Evolutionary conservation across 2,329 filamentous ascomycete species (phyloP).

Genomic region (Pezicula radicicola): DNA sequence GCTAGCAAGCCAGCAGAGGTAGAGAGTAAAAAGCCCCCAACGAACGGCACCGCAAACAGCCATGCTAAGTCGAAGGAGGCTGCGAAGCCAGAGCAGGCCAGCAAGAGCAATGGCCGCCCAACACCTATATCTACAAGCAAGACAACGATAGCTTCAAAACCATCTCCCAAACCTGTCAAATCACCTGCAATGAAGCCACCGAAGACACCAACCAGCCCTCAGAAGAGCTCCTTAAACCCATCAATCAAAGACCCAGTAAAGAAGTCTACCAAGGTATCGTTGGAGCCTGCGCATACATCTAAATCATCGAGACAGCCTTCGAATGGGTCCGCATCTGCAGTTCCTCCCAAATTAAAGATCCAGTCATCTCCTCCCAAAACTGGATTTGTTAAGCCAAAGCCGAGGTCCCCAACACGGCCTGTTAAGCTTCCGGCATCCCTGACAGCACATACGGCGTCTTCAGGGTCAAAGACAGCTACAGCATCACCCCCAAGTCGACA

Average conservation of each 20-base stretch:
- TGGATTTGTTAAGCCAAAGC: slow-evolving; percentile 54
- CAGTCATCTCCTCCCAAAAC: slow-evolving; percentile 24
- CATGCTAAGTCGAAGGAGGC: slow-evolving; percentile 5
- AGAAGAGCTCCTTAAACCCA: slow-evolving; percentile 19
- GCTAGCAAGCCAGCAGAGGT: slow-evolving; percentile 5
- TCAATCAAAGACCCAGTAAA: slow-evolving; percentile 23
- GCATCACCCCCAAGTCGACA: slow-evolving; percentile 30
- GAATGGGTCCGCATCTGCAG: slow-evolving; percentile 11
- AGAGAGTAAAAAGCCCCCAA: slow-evolving; percentile 12
- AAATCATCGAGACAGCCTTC: slow-evolving; percentile 21
- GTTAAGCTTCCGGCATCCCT: slow-evolving; percentile 64
- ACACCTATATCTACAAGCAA: slow-evolving; percentile 22
- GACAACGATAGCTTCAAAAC: slow-evolving; percentile 19
- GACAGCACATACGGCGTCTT: slow-evolving; percentile 68
- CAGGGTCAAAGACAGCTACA: slow-evolving; percentile 57
- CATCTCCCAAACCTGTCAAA: slow-evolving; percentile 25
- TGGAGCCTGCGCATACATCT: slow-evolving; percentile 11
- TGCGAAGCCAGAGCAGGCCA: slow-evolving; percentile 9
- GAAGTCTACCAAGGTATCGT: slow-evolving; percentile 12
- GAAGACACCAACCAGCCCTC: slow-evolving; percentile 36
- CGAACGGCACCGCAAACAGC: slow-evolving; percentile 7
- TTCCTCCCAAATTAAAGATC: slow-evolving; percentile 21
- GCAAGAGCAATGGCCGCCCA: slow-evolving; percentile 14
- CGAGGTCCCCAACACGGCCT: slow-evolving; percentile 68
- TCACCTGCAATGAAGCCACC: slow-evolving; percentile 25